Evolutionary conservation across 2,329 filamentous ascomycete genomes (phyloP).

Genomic region (Microthyrium microscopicum): DNA sequence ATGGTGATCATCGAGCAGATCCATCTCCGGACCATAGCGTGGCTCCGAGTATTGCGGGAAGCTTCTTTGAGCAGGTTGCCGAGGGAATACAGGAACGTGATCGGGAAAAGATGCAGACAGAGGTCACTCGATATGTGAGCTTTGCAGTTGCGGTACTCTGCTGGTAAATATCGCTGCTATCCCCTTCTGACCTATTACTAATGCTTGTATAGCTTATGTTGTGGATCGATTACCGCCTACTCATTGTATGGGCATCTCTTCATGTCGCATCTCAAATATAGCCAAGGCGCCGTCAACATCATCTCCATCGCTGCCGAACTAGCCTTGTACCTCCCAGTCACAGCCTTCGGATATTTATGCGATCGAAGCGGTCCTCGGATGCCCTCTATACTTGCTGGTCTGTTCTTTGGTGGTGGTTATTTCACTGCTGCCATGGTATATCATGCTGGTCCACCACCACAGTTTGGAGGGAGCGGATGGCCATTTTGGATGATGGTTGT

Average conservation of each 20-base stretch:
- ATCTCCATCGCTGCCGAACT: conserved; percentile 77
- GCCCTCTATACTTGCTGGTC: conserved; percentile 53
- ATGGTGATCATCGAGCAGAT: conserved; percentile 15
- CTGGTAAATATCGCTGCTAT: conserved; percentile 24
- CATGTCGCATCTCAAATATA: conserved; percentile 71
- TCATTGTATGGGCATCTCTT: conserved; percentile 87
- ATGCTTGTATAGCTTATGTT: conserved; percentile 42
- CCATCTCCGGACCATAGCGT: conserved; percentile 21
- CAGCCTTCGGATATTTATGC: conserved; percentile 77
- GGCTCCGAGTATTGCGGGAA: conserved; percentile 30
- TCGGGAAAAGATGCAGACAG: conserved; percentile 34
- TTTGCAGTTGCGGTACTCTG: conserved; percentile 45
- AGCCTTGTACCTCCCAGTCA: conserved; percentile 82
- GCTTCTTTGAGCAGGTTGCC: conserved; percentile 43
- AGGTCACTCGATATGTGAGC: conserved; percentile 36
- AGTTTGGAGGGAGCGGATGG: conserved; percentile 39
- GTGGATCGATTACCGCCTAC: conserved; percentile 83
- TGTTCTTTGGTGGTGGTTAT: conserved; percentile 69
- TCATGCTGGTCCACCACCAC: conserved; percentile 36
- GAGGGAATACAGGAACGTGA: conserved; percentile 43
- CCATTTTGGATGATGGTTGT: conserved; percentile 71
- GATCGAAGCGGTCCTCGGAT: conserved; percentile 72
- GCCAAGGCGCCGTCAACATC: conserved; percentile 80
- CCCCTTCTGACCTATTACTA: not conserved
- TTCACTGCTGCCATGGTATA: conserved; percentile 69